These are phyloP conservation scores for Pseudopithomyces maydicus DNA, from an alignment of 2,329 filamentous ascomycete genomes.

Conservation along the genomic window DNA sequence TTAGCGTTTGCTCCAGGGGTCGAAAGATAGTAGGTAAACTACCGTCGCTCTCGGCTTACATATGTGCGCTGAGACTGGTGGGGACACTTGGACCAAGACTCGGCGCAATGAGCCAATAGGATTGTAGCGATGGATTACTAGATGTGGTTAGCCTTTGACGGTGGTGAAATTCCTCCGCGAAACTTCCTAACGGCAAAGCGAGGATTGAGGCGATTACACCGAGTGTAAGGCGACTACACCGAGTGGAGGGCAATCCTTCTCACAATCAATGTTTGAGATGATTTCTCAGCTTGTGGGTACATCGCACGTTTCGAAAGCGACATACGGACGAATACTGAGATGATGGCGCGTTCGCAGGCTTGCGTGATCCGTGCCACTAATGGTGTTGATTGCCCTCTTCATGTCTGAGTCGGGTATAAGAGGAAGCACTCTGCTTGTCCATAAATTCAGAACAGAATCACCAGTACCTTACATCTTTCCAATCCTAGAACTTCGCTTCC, in stretches of 20 bases:
- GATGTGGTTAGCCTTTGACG: neutral
- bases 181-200: neutral
- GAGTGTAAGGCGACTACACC: too few relatives aligned
- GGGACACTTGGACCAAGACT: neutral
- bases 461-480: neutral
- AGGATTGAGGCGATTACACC: neutral
- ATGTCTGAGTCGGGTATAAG: neutral
- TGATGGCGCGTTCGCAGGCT: neutral
- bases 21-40: neutral
- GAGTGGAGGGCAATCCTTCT: neutral
- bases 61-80: too few relatives aligned
- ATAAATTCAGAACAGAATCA: neutral
- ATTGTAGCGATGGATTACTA: neutral
- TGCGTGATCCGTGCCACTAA: neutral
- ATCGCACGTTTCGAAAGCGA: neutral
- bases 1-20: neutral
- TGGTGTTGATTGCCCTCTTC: neutral
- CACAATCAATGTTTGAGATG: neutral
- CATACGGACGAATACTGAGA: neutral
- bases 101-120: neutral
- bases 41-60: neutral
- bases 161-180: neutral
- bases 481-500: neutral
- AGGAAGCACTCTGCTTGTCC: neutral
- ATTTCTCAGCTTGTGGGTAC: slow-evolving; percentile 1